Evolutionary conservation across 805 yeast species (phyloP).

Genomic region (Saturnispora serradocipensis): DNA sequence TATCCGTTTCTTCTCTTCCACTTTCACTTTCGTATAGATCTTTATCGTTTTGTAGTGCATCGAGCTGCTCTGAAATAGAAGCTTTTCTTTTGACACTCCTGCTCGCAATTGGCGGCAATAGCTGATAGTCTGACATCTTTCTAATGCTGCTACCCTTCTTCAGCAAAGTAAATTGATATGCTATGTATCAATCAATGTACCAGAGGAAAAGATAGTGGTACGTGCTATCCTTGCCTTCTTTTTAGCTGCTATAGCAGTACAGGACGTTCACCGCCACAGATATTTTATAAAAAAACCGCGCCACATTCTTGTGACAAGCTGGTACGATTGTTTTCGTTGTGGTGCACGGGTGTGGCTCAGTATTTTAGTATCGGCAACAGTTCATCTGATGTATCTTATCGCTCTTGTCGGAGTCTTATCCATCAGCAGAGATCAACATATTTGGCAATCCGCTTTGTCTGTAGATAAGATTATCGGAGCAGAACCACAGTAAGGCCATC

Average conservation of each 20-base stretch:
- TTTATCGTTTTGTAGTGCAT: neutral
- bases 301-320: neutral
- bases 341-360: neutral
- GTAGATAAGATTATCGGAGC: neutral
- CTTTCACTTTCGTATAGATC: neutral
- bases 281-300: neutral
- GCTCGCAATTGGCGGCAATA: neutral
- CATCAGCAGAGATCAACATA: neutral
- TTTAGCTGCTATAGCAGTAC: neutral
- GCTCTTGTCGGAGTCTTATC: neutral
- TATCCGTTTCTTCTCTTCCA: neutral
- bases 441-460: neutral
- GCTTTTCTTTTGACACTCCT: neutral
- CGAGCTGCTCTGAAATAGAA: conserved; percentile 4
- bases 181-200: neutral
- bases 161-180: neutral
- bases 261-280: neutral
- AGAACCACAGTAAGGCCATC: neutral
- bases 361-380: neutral
- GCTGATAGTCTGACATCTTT: neutral
- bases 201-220: neutral
- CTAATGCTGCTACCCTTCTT: neutral
- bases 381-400: neutral
- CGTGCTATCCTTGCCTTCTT: neutral
- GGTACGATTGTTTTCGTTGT: neutral